Conservation (phyloP, 179 eudicot genomes). For the Dionaea muscipula region DNA sequence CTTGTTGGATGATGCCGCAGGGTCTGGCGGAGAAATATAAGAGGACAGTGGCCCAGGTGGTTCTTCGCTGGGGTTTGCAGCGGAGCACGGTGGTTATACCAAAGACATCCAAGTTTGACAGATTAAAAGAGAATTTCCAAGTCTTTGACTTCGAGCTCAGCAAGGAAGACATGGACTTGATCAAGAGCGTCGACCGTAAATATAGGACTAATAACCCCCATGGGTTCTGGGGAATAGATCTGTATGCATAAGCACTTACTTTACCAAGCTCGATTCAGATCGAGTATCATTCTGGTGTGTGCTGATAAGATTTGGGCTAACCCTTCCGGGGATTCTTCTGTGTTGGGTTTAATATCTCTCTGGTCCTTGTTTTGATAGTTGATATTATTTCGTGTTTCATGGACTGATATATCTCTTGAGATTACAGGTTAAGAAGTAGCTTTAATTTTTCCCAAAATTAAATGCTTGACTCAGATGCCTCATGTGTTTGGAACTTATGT, state of each 20-base stretch:
- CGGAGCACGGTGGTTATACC: slow-evolving; percentile 71
- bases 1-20: slow-evolving; percentile 25
- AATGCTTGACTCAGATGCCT: no score
- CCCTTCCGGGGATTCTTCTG: no score
- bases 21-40: slow-evolving; percentile 77
- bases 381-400: no score
- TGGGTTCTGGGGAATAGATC: slow-evolving; percentile 75
- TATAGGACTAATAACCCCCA: slow-evolving; percentile 76
- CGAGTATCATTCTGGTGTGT: no score
- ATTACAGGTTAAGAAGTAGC: no score
- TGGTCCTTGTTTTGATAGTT: no score
- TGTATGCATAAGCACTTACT: slow-evolving; percentile 30
- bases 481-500: no score
- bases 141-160: slow-evolving; percentile 63
- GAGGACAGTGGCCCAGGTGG: slow-evolving; percentile 63
- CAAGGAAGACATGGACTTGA: slow-evolving; percentile 67
- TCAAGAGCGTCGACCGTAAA: slow-evolving; percentile 56
- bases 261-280: no score
- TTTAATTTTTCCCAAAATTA: no score
- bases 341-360: no score
- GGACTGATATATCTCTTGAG: no score
- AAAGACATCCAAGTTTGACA: slow-evolving; percentile 65
- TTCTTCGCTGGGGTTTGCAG: slow-evolving; percentile 84
- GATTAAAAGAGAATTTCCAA: slow-evolving; percentile 60
- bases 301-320: no score